These are phyloP conservation scores for Sphaerobolus stellatus DNA, from an alignment of 1,284 basidiomycete genomes.

Conservation along the genomic window DNA sequence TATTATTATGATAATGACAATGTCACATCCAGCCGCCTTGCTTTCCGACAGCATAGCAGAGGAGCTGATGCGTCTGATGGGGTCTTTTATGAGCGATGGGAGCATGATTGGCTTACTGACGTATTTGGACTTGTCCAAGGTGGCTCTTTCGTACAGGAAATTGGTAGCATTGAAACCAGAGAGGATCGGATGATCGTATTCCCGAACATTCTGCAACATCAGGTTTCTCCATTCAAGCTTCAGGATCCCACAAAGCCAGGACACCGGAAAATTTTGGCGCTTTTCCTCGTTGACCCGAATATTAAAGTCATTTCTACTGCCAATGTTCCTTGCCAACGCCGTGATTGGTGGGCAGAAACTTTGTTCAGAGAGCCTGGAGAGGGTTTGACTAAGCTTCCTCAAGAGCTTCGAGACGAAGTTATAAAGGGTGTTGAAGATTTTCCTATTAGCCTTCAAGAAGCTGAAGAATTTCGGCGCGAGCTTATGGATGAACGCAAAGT, in stretches of 20 bases:
- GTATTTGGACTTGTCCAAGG: neutral
- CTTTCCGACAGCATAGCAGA: constrained; percentile 30
- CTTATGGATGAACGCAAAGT: constrained; percentile 33
- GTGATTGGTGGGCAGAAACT: constrained; percentile 35
- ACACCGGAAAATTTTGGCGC: constrained; percentile 47
- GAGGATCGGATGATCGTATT: constrained; percentile 42
- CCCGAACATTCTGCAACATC: constrained; percentile 48
- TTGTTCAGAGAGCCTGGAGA: neutral
- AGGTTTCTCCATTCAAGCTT: constrained; percentile 42
- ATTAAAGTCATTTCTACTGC: constrained; percentile 40
- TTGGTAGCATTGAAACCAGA: constrained; percentile 36
- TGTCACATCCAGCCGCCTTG: constrained; percentile 31
- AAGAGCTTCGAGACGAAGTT: constrained; percentile 23
- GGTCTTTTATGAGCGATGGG: constrained; percentile 21
- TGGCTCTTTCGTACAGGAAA: constrained; percentile 26
- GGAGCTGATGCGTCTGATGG: constrained; percentile 9
- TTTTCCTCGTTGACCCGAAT: constrained; percentile 52
- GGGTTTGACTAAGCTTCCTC: constrained; percentile 16
- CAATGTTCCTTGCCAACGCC: constrained; percentile 44
- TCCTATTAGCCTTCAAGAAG: constrained; percentile 26
- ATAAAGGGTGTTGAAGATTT: constrained; percentile 23
- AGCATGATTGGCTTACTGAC: constrained; percentile 14
- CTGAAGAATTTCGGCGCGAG: constrained; percentile 27
- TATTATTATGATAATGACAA: constrained; percentile 36
- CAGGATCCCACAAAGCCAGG: constrained; percentile 43